Conservation (phyloP, 495 filamentous ascomycete genomes). For the Aspergillus cristatus region DNA sequence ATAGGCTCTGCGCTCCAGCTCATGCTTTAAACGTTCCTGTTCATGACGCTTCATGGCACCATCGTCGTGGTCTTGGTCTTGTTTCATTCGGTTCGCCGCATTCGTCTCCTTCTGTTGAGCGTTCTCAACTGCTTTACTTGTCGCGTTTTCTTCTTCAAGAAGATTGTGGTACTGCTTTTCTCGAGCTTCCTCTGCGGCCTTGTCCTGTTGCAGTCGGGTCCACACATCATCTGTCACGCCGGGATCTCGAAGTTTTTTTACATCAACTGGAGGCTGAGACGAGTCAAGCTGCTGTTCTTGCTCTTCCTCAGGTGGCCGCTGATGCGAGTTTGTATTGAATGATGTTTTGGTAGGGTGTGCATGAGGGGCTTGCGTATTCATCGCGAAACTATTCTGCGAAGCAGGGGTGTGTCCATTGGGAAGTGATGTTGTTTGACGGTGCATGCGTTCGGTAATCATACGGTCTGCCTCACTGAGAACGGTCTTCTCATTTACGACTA, state of each 20-base stretch:
- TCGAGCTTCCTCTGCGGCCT: conserved; percentile 16
- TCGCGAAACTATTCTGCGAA: no score
- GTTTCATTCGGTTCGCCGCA: no score
- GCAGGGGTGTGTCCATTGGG: no score
- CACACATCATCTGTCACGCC: conserved; percentile 55
- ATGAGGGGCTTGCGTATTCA: conserved; percentile 3
- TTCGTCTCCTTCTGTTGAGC: conserved; percentile 3
- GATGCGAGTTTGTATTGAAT: conserved; percentile 1
- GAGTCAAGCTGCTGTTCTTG: conserved; percentile 2
- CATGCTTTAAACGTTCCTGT: conserved; percentile 23
- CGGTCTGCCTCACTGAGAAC: conserved; percentile 10
- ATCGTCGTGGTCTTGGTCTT: conserved; percentile 13
- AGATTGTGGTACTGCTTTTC: conserved; percentile 13
- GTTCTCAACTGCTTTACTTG: not conserved
- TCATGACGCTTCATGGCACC: conserved; percentile 17
- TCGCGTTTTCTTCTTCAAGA: conserved; percentile 10
- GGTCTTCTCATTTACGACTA: conserved; percentile 21
- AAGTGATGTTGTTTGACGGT: no score
- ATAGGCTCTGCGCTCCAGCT: conserved; percentile 21
- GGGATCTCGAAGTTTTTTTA: conserved; percentile 34
- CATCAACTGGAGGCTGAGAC: not conserved
- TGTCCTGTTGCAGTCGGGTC: conserved; percentile 47
- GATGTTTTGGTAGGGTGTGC: not conserved
- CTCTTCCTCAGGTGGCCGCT: not conserved
- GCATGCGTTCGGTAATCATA: conserved; percentile 39